phyloP scores from a whole-genome alignment of 202 grass and related monocot species.

The Carex sylvatica region DNA sequence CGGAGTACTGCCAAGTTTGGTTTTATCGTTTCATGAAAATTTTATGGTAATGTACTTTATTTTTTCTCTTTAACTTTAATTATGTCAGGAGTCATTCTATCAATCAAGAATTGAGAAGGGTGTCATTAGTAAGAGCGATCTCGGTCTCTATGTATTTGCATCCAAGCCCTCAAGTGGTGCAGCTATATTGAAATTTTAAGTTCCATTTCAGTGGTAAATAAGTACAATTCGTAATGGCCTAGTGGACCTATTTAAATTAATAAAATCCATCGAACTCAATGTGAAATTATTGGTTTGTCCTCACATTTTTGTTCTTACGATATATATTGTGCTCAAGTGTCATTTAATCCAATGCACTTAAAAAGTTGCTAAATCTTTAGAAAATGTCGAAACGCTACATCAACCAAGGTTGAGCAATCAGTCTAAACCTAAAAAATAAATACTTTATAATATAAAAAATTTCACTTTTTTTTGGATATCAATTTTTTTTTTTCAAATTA shows the following conservation, averaged over 20 bases:
- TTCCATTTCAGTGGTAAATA: constrained; percentile 25
- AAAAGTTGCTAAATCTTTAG: no score
- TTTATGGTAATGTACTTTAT: not conserved
- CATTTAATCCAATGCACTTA: no score
- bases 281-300: not conserved
- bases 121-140: constrained; percentile 54
- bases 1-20: not conserved
- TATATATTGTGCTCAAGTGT: no score
- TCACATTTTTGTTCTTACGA: not conserved
- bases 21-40: not conserved
- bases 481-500: no score
- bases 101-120: constrained; percentile 71
- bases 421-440: no score
- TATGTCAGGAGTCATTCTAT: constrained; percentile 65
- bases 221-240: constrained; percentile 15
- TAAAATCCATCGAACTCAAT: constrained; percentile 10
- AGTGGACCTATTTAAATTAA: constrained; percentile 7
- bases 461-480: no score
- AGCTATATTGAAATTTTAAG: constrained; percentile 74
- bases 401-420: no score
- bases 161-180: constrained; percentile 97
- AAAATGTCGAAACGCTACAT: no score
- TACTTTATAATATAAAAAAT: no score
- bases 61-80: not conserved
- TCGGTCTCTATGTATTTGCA: constrained; percentile 77